These are phyloP conservation scores for Fraxinus pennsylvanica DNA, from an alignment of 257 asterid genomes.

Conservation along the genomic window DNA sequence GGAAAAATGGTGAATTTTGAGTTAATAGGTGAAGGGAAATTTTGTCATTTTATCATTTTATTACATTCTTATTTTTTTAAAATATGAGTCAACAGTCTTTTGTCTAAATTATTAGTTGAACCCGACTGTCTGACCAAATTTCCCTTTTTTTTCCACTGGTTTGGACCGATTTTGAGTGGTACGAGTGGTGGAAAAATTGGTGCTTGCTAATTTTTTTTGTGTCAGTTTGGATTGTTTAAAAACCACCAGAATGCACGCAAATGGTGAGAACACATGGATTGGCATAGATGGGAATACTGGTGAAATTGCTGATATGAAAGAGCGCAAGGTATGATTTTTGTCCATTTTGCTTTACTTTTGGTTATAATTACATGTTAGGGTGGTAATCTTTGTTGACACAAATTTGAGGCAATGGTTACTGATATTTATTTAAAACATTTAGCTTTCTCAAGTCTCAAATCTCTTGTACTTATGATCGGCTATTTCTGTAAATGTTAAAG, in stretches of 20 bases:
- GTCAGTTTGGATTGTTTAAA: no score
- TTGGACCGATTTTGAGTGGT: no score
- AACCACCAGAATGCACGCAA: constrained; percentile 56
- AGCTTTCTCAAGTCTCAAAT: not conserved
- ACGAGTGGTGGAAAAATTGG: no score
- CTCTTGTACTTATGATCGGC: not conserved
- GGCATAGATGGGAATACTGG: constrained; percentile 97
- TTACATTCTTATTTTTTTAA: no score
- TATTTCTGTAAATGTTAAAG: not conserved
- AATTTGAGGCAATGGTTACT: not conserved
- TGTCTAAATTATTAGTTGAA: constrained; percentile 32
- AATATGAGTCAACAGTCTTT: no score
- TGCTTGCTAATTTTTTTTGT: no score
- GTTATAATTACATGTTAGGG: not conserved
- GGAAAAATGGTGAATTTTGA: no score
- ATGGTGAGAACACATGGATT: constrained; percentile 92
- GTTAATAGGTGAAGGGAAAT: no score
- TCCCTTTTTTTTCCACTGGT: constrained; percentile 23
- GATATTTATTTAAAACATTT: not conserved
- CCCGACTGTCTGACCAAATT: constrained; percentile 60
- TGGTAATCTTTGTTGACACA: not conserved
- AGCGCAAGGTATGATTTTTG: constrained; percentile 64
- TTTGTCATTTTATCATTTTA: no score
- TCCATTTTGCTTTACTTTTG: not conserved
- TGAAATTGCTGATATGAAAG: constrained; percentile 89